These are phyloP conservation scores for Phialophora verrucosa DNA, from an alignment of 2,329 filamentous ascomycete genomes.

Conservation along the genomic window DNA sequence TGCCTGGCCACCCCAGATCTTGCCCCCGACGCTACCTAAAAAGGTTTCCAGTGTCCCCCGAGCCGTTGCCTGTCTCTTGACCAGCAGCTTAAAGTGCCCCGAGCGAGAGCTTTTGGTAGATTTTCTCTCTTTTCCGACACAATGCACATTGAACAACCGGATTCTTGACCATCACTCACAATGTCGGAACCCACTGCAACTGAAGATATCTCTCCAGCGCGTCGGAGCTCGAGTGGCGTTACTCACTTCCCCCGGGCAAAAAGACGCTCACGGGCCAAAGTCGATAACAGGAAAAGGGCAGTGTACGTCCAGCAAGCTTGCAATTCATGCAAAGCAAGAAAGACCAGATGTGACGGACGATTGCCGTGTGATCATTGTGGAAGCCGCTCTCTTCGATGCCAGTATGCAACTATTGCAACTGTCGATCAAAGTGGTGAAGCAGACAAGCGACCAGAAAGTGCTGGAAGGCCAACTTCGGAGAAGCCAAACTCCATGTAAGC, in stretches of 20 bases:
- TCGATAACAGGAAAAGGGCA: conserved; percentile 1
- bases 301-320: background rate
- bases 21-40: too few relatives aligned
- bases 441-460: background rate
- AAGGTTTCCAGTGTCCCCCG: too few relatives aligned
- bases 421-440: background rate
- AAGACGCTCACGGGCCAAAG: background rate
- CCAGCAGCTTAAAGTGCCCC: too few relatives aligned
- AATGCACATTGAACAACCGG: too few relatives aligned
- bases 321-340: conserved; percentile 1
- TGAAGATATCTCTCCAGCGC: background rate
- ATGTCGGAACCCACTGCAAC: background rate
- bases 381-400: background rate
- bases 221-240: background rate
- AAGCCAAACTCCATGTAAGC: background rate
- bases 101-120: too few relatives aligned
- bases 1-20: too few relatives aligned
- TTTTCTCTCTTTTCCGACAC: too few relatives aligned
- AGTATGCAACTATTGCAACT: background rate
- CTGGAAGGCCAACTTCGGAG: background rate
- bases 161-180: background rate
- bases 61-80: too few relatives aligned
- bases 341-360: conserved; percentile 1
- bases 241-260: background rate
- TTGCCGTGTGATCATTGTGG: background rate